A percentile compares a stretch with the other conserved stretches of the same genome.
Conservation (phyloP, 2,329 filamentous ascomycete genomes). For the Metarhizium album region DNA sequence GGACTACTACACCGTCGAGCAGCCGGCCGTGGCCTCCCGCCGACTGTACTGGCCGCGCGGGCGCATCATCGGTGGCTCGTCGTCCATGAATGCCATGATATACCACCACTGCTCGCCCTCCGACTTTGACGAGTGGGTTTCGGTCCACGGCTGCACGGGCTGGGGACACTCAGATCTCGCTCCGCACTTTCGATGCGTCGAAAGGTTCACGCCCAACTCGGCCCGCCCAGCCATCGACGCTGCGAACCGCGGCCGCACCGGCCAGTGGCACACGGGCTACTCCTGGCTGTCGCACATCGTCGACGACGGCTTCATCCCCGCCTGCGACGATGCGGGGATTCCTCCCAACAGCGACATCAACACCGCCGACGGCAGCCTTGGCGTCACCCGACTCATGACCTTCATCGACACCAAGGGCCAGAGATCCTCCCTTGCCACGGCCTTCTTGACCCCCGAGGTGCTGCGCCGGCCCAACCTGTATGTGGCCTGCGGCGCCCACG, state of each 20-base stretch:
- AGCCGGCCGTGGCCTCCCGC: constrained; percentile 12
- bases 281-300: constrained; percentile 8
- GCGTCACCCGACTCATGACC: constrained; percentile 10
- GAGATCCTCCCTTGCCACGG: constrained; percentile 12
- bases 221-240: constrained; percentile 8
- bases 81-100: constrained; percentile 16
- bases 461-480: constrained; percentile 10
- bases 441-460: constrained; percentile 9
- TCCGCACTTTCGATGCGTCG: constrained; percentile 11
- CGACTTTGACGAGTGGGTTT: constrained; percentile 13
- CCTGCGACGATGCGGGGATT: constrained; percentile 9
- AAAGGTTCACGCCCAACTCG: constrained; percentile 12
- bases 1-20: constrained; percentile 13
- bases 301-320: constrained; percentile 10
- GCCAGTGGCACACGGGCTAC: constrained; percentile 12
- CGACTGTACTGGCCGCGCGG: constrained; percentile 14
- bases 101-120: constrained; percentile 13
- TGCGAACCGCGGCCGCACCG: constrained; percentile 6
- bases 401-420: constrained; percentile 11
- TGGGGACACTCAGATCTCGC: constrained; percentile 12
- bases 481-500: constrained; percentile 10
- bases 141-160: constrained; percentile 9
- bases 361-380: constrained; percentile 9
- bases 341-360: constrained; percentile 8
- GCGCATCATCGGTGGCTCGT: constrained; percentile 13